A percentile compares a stretch with the other conserved stretches of the same genome.
Evolutionary conservation across 1,139 yeast species (phyloP).

Genomic region (Kluyveromyces marxianus): DNA sequence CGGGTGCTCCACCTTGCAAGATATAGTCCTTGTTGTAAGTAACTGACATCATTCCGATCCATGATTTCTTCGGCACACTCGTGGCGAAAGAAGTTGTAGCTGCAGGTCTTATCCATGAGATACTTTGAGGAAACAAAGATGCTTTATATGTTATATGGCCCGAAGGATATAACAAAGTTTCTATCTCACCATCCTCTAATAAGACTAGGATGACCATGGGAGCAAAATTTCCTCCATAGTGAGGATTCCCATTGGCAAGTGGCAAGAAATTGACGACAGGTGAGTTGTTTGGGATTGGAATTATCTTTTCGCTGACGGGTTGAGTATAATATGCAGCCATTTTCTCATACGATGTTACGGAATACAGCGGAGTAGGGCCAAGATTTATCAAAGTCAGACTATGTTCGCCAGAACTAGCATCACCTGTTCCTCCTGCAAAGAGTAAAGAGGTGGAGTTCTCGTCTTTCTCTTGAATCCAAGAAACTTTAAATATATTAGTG

Average conservation of each 20-base stretch:
- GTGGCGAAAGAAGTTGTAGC: conserved; percentile 48
- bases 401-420: conserved; percentile 38
- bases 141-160: conserved; percentile 52
- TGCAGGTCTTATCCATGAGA: conserved; percentile 75
- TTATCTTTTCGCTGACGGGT: conserved; percentile 51
- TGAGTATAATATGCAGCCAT: conserved; percentile 71
- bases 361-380: conserved; percentile 72
- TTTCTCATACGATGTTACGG: conserved; percentile 72
- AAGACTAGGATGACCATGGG: conserved; percentile 54
- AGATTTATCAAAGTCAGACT: conserved; percentile 63
- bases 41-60: conserved; percentile 61
- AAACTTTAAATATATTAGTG: conserved; percentile 29
- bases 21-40: conserved; percentile 38
- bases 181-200: conserved; percentile 52
- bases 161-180: conserved; percentile 45
- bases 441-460: conserved; percentile 75
- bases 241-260: conserved; percentile 51
- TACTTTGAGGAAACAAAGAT: conserved; percentile 65
- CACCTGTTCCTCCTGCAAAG: conserved; percentile 55
- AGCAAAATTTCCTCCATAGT: conserved; percentile 63
- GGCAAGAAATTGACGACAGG: conserved; percentile 43
- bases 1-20: conserved; percentile 74
- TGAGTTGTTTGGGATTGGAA: conserved; percentile 43
- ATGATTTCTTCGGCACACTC: conserved; percentile 54
- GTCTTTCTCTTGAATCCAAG: conserved; percentile 73